Conservation (phyloP, 805 yeast species). For the Dipodascopsis tothii region DNA sequence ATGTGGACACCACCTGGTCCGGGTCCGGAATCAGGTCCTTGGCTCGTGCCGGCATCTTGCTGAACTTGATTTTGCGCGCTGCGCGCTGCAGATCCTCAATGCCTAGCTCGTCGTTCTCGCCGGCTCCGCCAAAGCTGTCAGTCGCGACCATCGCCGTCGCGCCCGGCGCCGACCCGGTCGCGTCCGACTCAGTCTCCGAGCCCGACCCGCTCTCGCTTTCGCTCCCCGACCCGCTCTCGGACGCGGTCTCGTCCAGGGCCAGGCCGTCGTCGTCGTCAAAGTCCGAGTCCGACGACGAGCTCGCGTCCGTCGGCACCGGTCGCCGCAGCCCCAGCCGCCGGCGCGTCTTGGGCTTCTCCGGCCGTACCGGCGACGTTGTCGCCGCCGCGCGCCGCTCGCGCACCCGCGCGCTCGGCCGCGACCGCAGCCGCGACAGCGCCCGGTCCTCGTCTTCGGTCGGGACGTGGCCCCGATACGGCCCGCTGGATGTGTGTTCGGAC, state of each 20-base stretch:
- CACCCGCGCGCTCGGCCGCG: background rate
- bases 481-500: background rate
- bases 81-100: slow-evolving; percentile 35
- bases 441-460: background rate
- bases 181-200: slow-evolving; percentile 17
- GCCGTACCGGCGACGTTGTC: background rate
- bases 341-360: background rate
- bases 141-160: background rate
- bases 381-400: background rate
- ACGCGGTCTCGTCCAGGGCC: slow-evolving; percentile 24
- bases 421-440: background rate
- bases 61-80: slow-evolving; percentile 29
- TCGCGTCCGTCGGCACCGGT: too few species aligned
- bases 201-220: slow-evolving; percentile 15
- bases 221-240: slow-evolving; percentile 23
- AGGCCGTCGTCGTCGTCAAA: slow-evolving; percentile 15
- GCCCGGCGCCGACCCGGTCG: slow-evolving; percentile 11
- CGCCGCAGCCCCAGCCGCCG: background rate
- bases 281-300: slow-evolving; percentile 11
- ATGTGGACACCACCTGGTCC: slow-evolving; percentile 15
- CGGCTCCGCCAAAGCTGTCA: slow-evolving; percentile 24
- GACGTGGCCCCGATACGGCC: background rate
- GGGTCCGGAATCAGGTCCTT: slow-evolving; percentile 13
- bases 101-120: slow-evolving; percentile 38
- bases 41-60: slow-evolving; percentile 23